Evolutionary conservation across 2,329 filamentous ascomycete genomes (phyloP).

Genomic region (Samsoniella hepiali): DNA sequence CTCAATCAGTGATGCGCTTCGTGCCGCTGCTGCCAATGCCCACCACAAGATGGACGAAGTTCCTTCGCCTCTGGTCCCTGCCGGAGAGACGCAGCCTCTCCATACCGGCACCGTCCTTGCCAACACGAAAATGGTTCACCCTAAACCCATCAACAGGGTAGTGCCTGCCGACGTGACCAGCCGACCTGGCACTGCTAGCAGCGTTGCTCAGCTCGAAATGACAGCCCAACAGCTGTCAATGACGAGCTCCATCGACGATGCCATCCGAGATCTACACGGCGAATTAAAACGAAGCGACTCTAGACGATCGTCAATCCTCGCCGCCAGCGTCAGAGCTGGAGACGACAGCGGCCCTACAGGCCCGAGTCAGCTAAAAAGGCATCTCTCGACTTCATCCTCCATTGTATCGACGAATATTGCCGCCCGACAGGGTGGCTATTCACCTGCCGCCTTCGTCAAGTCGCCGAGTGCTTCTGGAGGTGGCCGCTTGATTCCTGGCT

Average conservation of each 20-base stretch:
- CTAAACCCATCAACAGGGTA: slow-evolving; percentile 46
- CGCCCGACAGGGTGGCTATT: slow-evolving; percentile 67
- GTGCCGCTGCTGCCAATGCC: slow-evolving; percentile 6
- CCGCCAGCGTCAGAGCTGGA: slow-evolving; percentile 40
- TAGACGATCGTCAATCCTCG: slow-evolving; percentile 60
- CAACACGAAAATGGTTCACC: slow-evolving; percentile 40
- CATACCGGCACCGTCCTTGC: slow-evolving; percentile 40
- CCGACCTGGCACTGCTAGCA: slow-evolving; percentile 61
- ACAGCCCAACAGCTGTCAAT: slow-evolving; percentile 71
- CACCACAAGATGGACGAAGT: not conserved
- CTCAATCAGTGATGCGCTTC: slow-evolving; percentile 4
- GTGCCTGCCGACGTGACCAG: slow-evolving; percentile 54
- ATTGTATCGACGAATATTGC: slow-evolving; percentile 67
- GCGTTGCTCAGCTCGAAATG: slow-evolving; percentile 71
- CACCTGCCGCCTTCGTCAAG: slow-evolving; percentile 64
- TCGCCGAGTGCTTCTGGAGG: slow-evolving; percentile 63
- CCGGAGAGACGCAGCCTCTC: slow-evolving; percentile 26
- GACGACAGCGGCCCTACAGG: slow-evolving; percentile 23
- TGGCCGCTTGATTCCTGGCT: slow-evolving; percentile 53
- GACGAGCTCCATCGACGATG: slow-evolving; percentile 73
- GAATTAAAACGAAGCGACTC: slow-evolving; percentile 70
- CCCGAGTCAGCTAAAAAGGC: slow-evolving; percentile 36
- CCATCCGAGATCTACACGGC: slow-evolving; percentile 69
- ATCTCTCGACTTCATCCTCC: slow-evolving; percentile 53
- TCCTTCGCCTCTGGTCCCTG: slow-evolving; percentile 8